Percentiles rank a stretch among this genome's conserved stretches.
These are phyloP conservation scores for Cruciata laevipes DNA, from an alignment of 257 asterid genomes.

Conservation along the genomic window DNA sequence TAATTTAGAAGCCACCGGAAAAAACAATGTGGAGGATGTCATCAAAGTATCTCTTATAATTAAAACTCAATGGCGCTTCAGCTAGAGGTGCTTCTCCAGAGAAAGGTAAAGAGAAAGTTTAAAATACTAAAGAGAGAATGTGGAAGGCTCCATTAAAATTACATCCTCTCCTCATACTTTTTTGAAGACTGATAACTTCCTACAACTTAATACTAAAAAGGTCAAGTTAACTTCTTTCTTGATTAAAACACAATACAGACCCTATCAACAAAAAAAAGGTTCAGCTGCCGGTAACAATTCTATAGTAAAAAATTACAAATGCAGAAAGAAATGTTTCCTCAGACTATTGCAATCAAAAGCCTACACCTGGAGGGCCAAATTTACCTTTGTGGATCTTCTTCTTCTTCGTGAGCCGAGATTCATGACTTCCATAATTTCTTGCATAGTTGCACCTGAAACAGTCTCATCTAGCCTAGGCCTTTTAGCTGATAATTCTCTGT, in stretches of 20 bases:
- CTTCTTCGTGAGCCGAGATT: slow-evolving; percentile 34
- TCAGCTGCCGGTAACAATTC: neutral
- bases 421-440: slow-evolving; percentile 74
- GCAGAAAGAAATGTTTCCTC: too few species aligned
- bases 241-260: neutral
- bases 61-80: neutral
- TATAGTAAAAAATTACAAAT: too few species aligned
- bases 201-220: neutral
- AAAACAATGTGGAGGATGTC: neutral
- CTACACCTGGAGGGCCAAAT: slow-evolving; percentile 1
- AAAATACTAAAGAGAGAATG: neutral
- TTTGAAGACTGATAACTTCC: neutral
- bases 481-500: slow-evolving; percentile 50
- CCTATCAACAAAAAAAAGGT: neutral
- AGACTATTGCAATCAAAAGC: neutral
- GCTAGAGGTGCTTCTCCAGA: neutral
- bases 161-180: neutral
- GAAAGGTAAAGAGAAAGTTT: neutral
- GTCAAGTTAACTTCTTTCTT: neutral
- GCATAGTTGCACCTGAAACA: slow-evolving; percentile 43
- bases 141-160: neutral
- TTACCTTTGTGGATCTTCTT: slow-evolving; percentile 68
- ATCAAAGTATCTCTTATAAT: neutral
- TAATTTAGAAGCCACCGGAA: neutral
- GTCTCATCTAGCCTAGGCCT: slow-evolving; percentile 50